Evolutionary conservation across 805 yeast species (phyloP).

Genomic region (Cyberlindnera euphorbiae): DNA sequence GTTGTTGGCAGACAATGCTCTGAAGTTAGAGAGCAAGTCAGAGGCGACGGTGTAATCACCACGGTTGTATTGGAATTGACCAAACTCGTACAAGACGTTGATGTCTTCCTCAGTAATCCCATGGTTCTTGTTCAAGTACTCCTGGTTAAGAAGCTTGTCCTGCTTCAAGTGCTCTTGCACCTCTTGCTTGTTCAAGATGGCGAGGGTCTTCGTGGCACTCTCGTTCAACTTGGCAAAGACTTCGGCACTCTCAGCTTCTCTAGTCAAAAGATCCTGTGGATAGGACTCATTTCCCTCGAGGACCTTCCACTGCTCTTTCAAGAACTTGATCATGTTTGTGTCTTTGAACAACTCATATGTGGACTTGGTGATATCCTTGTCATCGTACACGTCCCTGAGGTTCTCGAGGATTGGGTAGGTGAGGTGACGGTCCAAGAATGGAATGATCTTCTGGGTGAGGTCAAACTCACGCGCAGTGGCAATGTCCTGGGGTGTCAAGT

Average conservation of each 20-base stretch:
- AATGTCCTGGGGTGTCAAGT: conserved; percentile 29
- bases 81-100: conserved; percentile 49
- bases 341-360: conserved; percentile 52
- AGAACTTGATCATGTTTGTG: conserved; percentile 50
- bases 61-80: conserved; percentile 57
- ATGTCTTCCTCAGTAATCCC: conserved; percentile 45
- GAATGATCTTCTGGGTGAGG: conserved; percentile 47
- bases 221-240: conserved; percentile 34
- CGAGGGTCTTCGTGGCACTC: conserved; percentile 41
- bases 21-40: conserved; percentile 52
- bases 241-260: conserved; percentile 36
- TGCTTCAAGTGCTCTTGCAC: conserved; percentile 49
- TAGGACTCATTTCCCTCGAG: conserved; percentile 35
- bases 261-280: conserved; percentile 38
- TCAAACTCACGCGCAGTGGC: conserved; percentile 46
- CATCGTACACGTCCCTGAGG: conserved; percentile 41
- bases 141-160: conserved; percentile 50
- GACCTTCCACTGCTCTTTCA: conserved; percentile 39
- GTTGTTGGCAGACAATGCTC: conserved; percentile 48
- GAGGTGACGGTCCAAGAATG: conserved; percentile 59
- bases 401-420: conserved; percentile 49
- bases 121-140: conserved; percentile 39
- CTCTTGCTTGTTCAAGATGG: conserved; percentile 42
- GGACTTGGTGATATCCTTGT: conserved; percentile 39
- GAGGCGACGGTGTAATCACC: conserved; percentile 59